A percentile compares a stretch with the other conserved stretches of the same genome.
These are phyloP conservation scores for Agrostemma githago DNA, from an alignment of 148 eudicot genomes.

Conservation along the genomic window DNA sequence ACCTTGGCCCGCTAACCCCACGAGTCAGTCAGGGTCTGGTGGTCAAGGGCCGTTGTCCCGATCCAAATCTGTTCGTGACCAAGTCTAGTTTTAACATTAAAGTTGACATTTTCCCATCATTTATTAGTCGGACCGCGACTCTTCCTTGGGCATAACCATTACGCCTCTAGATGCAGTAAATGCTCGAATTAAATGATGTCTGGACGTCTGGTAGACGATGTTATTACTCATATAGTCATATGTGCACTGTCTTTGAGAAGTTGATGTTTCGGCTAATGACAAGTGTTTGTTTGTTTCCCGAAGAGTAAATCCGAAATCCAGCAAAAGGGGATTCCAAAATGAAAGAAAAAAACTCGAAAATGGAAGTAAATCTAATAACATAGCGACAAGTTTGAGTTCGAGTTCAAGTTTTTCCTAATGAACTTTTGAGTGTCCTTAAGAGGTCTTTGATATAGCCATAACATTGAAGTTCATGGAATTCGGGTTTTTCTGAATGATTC, in stretches of 20 bases:
- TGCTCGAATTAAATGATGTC: background rate
- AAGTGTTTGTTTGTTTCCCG: background rate
- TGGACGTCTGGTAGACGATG: background rate
- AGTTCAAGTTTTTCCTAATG: background rate
- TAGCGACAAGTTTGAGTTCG: background rate
- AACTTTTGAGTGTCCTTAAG: conserved; percentile 2
- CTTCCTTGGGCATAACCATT: background rate
- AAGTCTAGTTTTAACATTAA: background rate
- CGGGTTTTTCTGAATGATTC: conserved; percentile 69
- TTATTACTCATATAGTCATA: no score
- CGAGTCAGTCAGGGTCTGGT: no score
- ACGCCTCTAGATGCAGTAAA: background rate
- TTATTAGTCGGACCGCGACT: background rate
- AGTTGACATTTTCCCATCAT: no score
- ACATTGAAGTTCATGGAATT: conserved; percentile 83
- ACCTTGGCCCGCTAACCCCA: no score
- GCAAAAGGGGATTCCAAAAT: background rate
- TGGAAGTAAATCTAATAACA: background rate
- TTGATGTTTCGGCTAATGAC: background rate
- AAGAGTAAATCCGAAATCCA: background rate
- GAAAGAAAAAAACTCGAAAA: no score
- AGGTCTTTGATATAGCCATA: conserved; percentile 71
- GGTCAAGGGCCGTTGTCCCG: no score
- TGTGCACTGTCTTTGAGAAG: background rate
- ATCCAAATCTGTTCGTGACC: background rate